These are phyloP conservation scores for Thalassiosira profunda DNA, from an alignment of 108 stramenopile genomes.

Conservation along the genomic window DNA sequence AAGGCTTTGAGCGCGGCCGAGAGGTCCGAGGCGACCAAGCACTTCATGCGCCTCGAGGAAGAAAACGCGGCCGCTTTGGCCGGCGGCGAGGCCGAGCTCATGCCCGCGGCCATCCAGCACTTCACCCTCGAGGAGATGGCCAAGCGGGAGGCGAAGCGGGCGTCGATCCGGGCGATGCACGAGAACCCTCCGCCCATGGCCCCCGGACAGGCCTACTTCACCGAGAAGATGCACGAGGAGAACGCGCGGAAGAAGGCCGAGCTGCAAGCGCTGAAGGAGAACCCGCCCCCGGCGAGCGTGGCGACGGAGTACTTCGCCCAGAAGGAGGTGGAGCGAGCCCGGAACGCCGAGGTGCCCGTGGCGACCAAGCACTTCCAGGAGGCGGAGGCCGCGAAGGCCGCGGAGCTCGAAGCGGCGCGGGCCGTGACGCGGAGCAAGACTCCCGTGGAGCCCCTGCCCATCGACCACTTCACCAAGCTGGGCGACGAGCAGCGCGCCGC, in stretches of 20 bases:
- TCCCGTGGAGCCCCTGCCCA: not conserved
- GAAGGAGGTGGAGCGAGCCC: too few relatives aligned
- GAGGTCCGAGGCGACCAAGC: too few relatives aligned
- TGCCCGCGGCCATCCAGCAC: too few relatives aligned
- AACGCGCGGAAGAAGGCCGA: not conserved
- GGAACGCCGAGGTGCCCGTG: too few relatives aligned
- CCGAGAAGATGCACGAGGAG: not conserved
- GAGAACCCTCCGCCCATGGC: conserved; percentile 9
- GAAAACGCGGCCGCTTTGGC: not conserved
- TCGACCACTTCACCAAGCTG: not conserved
- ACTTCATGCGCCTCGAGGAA: not conserved
- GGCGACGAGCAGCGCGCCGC: not conserved
- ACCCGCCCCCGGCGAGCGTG: not conserved
- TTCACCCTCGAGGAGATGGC: too few relatives aligned
- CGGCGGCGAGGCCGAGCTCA: not conserved
- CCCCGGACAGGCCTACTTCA: conserved; percentile 2
- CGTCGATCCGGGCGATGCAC: not conserved
- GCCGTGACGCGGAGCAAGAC: too few relatives aligned
- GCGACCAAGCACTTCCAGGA: too few relatives aligned
- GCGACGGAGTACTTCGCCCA: not conserved
- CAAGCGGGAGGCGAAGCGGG: too few relatives aligned
- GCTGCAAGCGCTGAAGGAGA: not conserved
- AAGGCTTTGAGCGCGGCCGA: not conserved
- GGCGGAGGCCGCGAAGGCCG: too few relatives aligned
- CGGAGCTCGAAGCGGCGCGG: too few relatives aligned